These are phyloP conservation scores for Tulasnella sp. DNA, from an alignment of 768 basidiomycete species.

Conservation along the genomic window DNA sequence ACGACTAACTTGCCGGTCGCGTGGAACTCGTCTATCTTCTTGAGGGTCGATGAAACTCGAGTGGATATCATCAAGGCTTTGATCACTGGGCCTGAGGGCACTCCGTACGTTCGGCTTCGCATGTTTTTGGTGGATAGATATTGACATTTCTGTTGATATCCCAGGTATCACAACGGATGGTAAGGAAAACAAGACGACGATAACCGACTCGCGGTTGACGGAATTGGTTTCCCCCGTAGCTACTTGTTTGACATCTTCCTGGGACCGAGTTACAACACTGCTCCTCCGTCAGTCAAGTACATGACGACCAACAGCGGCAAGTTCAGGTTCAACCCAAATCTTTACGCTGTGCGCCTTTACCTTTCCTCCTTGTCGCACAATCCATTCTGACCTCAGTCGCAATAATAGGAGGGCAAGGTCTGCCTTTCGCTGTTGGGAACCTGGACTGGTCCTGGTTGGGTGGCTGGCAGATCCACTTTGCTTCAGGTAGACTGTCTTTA, in stretches of 20 bases:
- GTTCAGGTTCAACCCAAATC: slow-evolving; percentile 89
- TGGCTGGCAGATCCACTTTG: slow-evolving; percentile 82
- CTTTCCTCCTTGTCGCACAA: background rate
- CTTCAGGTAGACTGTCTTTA: slow-evolving; percentile 56
- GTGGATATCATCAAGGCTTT: slow-evolving; percentile 87
- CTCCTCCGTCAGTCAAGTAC: slow-evolving; percentile 12
- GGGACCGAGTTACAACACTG: slow-evolving; percentile 72
- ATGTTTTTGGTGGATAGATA: slow-evolving; percentile 10
- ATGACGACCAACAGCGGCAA: slow-evolving; percentile 65
- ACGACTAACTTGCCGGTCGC: slow-evolving; percentile 92
- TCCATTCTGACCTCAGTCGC: slow-evolving; percentile 3
- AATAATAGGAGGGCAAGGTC: slow-evolving; percentile 79
- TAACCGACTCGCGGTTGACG: background rate
- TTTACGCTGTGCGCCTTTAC: slow-evolving; percentile 67
- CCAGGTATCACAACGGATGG: slow-evolving; percentile 89
- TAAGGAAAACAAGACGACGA: slow-evolving; percentile 40
- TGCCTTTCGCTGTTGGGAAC: slow-evolving; percentile 89
- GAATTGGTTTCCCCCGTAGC: slow-evolving; percentile 36
- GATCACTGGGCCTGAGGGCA: slow-evolving; percentile 89
- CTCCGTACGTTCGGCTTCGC: slow-evolving; percentile 57
- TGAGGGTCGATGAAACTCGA: slow-evolving; percentile 86
- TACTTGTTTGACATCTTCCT: slow-evolving; percentile 91
- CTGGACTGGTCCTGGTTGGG: slow-evolving; percentile 92
- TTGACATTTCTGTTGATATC: slow-evolving; percentile 25
- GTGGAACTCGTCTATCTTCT: slow-evolving; percentile 91